Percentiles rank a stretch among this genome's conserved stretches.
Conservation (phyloP, 805 yeast species). For the Pichia membranifaciens region DNA sequence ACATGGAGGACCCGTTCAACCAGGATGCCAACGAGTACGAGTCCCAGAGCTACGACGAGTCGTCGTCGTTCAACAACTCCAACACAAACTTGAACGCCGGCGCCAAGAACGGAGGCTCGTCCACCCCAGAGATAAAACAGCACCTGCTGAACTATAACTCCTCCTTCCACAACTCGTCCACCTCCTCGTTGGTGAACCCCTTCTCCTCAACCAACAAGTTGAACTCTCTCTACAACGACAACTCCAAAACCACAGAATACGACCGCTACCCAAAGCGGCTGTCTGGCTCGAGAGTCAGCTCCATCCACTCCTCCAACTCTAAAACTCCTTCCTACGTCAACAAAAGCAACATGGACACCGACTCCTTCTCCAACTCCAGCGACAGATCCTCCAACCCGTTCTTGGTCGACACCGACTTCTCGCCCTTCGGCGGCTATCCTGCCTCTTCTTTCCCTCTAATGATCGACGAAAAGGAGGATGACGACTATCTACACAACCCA, state of each 20-base stretch:
- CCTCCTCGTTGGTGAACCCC: conserved; percentile 25
- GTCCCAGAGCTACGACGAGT: conserved; percentile 23
- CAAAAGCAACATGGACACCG: conserved; percentile 6
- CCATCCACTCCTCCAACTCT: conserved; percentile 41
- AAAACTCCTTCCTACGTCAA: conserved; percentile 16
- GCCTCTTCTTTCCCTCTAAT: conserved; percentile 85
- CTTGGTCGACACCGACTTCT: conserved; percentile 55
- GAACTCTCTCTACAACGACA: conserved; percentile 6
- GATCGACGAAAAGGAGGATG: conserved; percentile 90
- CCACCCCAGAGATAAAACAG: conserved; percentile 20
- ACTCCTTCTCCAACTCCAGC: conserved; percentile 18
- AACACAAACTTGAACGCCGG: conserved; percentile 13
- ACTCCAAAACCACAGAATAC: conserved; percentile 40
- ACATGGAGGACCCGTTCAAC: conserved; percentile 24
- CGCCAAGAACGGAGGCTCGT: conserved; percentile 12
- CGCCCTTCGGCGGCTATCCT: conserved; percentile 97
- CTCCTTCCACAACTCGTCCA: conserved; percentile 26
- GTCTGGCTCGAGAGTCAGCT: conserved; percentile 46
- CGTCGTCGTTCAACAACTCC: conserved; percentile 7
- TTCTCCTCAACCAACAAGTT: conserved; percentile 26
- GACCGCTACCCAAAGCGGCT: conserved; percentile 63
- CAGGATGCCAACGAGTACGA: conserved; percentile 24
- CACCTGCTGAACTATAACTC: conserved; percentile 19
- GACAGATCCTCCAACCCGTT: conserved; percentile 33
- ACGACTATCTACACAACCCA: conserved; percentile 93